phyloP scores from a whole-genome alignment of 2,329 filamentous ascomycete genomes.

The Fusarium sp. region DNA sequence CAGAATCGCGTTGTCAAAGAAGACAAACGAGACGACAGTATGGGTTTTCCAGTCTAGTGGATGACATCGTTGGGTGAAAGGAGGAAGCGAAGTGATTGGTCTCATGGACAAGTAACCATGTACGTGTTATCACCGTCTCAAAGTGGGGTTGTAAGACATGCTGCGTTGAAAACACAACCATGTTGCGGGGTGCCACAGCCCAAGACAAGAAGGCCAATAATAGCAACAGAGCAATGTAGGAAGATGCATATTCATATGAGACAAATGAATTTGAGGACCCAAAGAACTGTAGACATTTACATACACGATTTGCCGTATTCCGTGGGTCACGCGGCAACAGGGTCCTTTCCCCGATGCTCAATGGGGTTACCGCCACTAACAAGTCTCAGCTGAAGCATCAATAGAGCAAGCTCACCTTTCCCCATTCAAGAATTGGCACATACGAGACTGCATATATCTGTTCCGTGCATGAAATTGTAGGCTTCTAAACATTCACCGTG shows the following conservation, averaged over 20 bases:
- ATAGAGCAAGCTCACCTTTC: neutral
- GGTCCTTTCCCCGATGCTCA: neutral
- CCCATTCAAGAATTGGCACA: neutral
- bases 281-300: neutral
- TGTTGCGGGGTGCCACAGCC: no score
- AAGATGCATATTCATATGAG: neutral
- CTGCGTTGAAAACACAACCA: neutral
- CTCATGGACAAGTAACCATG: accelerated
- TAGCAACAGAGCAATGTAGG: accelerated
- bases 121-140: neutral
- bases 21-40: no score
- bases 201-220: no score
- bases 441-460: neutral
- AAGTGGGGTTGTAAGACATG: neutral
- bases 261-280: accelerated
- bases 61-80: neutral
- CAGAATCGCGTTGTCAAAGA: no score
- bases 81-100: accelerated
- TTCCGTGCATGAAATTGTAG: neutral
- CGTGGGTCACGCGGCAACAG: neutral
- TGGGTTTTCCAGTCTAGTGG: no score
- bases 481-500: neutral
- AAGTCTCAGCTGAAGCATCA: neutral
- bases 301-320: neutral
- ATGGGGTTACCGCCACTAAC: neutral